Conservation (phyloP, 768 basidiomycete species). For the Boletus rubropictus region DNA sequence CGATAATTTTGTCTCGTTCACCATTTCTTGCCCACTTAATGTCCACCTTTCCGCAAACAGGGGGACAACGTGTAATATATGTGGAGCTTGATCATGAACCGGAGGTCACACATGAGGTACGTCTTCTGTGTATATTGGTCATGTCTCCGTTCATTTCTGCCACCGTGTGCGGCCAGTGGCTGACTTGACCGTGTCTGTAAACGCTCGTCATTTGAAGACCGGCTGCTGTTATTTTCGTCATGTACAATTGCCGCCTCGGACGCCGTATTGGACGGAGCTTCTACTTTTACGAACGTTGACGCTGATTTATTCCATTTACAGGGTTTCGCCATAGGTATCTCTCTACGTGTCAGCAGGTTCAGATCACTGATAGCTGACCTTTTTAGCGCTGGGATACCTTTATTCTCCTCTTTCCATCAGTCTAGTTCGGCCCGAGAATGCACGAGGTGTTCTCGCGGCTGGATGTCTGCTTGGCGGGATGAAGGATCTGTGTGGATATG, state of each 20-base stretch:
- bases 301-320: conserved; percentile 27
- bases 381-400: conserved; percentile 69
- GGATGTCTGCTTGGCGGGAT: conserved; percentile 82
- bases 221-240: conserved; percentile 13
- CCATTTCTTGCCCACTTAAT: conserved; percentile 86
- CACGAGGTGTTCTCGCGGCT: conserved; percentile 79
- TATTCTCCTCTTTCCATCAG: conserved; percentile 69
- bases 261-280: conserved; percentile 17
- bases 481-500: conserved; percentile 75
- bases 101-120: conserved; percentile 79
- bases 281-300: conserved; percentile 6
- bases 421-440: conserved; percentile 69
- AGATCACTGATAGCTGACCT: conserved; percentile 17
- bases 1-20: conserved; percentile 81
- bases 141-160: conserved; percentile 28
- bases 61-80: conserved; percentile 63
- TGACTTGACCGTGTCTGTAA: conserved; percentile 15
- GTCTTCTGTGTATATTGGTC: conserved; percentile 26
- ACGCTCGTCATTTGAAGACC: conserved; percentile 14
- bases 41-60: conserved; percentile 68
- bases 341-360: conserved; percentile 5
- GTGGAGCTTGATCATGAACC: conserved; percentile 74
- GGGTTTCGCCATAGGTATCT: conserved; percentile 72
- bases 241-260: conserved; percentile 17
- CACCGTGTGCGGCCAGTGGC: conserved; percentile 22